Conservation (phyloP, 2,329 filamentous ascomycete species). For the Paracoccidioides brasiliensis region DNA sequence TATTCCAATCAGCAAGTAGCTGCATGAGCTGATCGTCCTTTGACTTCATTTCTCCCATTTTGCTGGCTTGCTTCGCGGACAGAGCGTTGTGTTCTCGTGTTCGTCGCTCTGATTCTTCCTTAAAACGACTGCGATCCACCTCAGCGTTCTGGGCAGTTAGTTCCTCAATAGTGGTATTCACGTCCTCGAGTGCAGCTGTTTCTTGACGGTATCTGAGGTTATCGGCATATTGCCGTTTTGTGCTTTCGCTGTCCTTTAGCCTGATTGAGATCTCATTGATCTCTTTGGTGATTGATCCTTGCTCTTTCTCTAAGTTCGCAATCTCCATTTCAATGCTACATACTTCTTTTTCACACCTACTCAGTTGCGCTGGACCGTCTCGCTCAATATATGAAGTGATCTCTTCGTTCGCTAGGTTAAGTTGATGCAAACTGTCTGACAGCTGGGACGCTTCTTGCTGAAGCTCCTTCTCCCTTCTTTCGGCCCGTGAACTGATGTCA, state of each 20-base stretch:
- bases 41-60: conserved; percentile 66
- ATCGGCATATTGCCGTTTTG: conserved; percentile 74
- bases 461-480: conserved; percentile 57
- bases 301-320: conserved; percentile 51
- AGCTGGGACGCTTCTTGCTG: conserved; percentile 59
- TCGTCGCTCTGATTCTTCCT: conserved; percentile 52
- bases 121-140: conserved; percentile 65
- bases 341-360: conserved; percentile 56
- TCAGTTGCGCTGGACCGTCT: conserved; percentile 60
- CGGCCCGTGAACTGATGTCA: conserved; percentile 59
- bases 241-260: conserved; percentile 65
- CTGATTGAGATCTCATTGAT: conserved; percentile 68
- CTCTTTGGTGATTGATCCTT: conserved; percentile 51
- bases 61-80: conserved; percentile 56
- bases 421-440: conserved; percentile 60
- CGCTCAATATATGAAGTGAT: conserved; percentile 68
- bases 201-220: conserved; percentile 79
- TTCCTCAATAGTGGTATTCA: conserved; percentile 57
- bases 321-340: conserved; percentile 54
- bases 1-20: conserved; percentile 66
- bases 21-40: conserved; percentile 70
- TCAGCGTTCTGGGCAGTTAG: conserved; percentile 69
- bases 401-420: conserved; percentile 60
- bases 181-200: conserved; percentile 50
- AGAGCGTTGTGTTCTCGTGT: conserved; percentile 57